Evolutionary conservation across 108 stramenopile species (phyloP).

Genomic region (Discostella pseudostelligera): DNA sequence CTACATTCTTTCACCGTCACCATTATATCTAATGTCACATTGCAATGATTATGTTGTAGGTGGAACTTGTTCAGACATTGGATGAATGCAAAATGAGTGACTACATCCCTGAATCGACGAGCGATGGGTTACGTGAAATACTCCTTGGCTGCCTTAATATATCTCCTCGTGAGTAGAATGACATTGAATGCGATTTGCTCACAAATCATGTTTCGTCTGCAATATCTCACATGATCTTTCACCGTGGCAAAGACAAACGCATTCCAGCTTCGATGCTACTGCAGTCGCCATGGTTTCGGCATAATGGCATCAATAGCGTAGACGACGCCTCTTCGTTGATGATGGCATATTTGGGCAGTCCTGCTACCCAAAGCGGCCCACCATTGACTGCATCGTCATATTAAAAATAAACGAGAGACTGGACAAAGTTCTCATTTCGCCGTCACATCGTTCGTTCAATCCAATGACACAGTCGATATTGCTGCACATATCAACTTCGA

Average conservation of each 20-base stretch:
- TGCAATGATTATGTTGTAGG: neutral
- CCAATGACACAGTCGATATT: too few relatives aligned
- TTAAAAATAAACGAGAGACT: neutral
- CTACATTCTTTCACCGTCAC: neutral
- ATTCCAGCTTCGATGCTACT: constrained; percentile 64
- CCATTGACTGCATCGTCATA: neutral
- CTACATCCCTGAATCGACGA: constrained; percentile 29
- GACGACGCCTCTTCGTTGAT: constrained; percentile 41
- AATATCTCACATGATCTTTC: neutral
- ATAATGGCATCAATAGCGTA: constrained; percentile 26
- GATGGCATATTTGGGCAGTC: constrained; percentile 36
- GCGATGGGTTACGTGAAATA: constrained; percentile 46
- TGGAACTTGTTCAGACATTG: constrained; percentile 43
- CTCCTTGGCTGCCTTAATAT: constrained; percentile 48
- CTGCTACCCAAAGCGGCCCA: neutral
- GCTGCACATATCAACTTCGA: too few relatives aligned
- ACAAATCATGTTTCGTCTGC: neutral
- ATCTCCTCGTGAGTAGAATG: constrained; percentile 36
- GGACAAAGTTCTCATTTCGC: too few relatives aligned
- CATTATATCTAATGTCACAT: neutral
- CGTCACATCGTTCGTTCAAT: too few relatives aligned
- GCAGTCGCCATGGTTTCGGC: constrained; percentile 69
- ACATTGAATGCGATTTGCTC: neutral
- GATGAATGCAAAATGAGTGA: constrained; percentile 28
- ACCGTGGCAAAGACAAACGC: constrained; percentile 49